Percentiles rank a stretch among this genome's conserved stretches.
phyloP scores from a whole-genome alignment of 768 basidiomycete species.

The Rhodotorula kratochvilovae region DNA sequence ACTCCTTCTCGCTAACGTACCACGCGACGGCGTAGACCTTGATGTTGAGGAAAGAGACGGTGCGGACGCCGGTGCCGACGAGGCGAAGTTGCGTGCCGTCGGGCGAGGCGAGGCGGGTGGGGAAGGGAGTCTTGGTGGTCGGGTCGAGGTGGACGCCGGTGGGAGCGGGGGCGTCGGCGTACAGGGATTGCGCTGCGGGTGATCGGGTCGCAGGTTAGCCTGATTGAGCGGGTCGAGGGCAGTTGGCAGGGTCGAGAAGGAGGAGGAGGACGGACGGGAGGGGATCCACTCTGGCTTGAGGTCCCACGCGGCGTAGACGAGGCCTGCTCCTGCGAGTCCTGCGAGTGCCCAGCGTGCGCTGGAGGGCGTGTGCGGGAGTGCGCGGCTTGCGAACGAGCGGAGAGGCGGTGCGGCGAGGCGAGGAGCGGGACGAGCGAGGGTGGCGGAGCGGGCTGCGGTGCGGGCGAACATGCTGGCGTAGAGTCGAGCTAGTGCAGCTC shows the following conservation, averaged over 20 bases:
- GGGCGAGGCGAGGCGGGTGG: constrained; percentile 35
- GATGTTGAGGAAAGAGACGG: constrained; percentile 50
- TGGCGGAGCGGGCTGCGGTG: neutral
- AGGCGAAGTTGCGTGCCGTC: constrained; percentile 43
- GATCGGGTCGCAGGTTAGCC: too few species aligned
- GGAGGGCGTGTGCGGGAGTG: neutral
- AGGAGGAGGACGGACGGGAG: neutral
- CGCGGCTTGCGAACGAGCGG: neutral
- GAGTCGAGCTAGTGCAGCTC: neutral
- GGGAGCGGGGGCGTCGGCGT: constrained; percentile 18
- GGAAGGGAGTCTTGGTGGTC: constrained; percentile 48
- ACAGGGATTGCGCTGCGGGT: constrained; percentile 3
- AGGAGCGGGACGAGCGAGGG: neutral
- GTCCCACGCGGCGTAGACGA: neutral
- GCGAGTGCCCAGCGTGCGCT: neutral
- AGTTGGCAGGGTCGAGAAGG: neutral
- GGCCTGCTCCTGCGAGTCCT: neutral
- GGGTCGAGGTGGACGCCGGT: constrained; percentile 44
- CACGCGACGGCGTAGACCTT: constrained; percentile 50
- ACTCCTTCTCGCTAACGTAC: constrained; percentile 45
- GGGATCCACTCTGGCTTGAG: constrained; percentile 19
- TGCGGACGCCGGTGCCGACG: constrained; percentile 50
- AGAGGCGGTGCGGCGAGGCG: neutral
- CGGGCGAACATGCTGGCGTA: neutral
- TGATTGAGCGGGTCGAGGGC: neutral